Percentiles rank a stretch among this genome's conserved stretches.
phyloP scores from a whole-genome alignment of 2,329 filamentous ascomycete genomes.

The Salinomyces thailandicus region DNA sequence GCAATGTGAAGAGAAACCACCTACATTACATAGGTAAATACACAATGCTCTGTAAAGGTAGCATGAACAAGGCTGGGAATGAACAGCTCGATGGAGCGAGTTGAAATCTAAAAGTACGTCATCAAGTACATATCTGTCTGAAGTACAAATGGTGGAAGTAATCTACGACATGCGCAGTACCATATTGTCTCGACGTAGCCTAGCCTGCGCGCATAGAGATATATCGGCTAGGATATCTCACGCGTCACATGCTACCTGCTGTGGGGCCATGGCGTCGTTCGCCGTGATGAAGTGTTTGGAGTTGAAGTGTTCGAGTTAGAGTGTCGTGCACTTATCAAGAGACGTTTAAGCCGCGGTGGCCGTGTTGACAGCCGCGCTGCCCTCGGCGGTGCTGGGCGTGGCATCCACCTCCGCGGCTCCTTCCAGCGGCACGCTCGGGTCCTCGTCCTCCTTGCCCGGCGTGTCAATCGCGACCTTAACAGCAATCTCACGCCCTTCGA shows the following conservation, averaged over 20 bases:
- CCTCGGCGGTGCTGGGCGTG: conserved; percentile 26
- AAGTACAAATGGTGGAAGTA: neutral
- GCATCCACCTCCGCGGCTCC: conserved; percentile 23
- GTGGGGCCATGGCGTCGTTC: neutral
- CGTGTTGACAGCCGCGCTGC: conserved; percentile 23
- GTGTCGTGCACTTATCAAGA: too few relatives aligned
- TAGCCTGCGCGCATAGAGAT: too few relatives aligned
- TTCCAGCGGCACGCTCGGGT: conserved; percentile 40
- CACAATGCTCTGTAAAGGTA: too few relatives aligned
- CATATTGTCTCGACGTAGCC: too few relatives aligned
- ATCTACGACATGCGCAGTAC: conserved; percentile 1
- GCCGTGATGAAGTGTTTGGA: neutral
- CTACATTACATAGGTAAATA: too few relatives aligned
- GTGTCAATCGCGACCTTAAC: conserved; percentile 99
- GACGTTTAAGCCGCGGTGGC: conserved; percentile 14
- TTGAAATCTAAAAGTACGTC: conserved; percentile 1
- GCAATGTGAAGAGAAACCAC: too few relatives aligned
- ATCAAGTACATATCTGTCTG: neutral
- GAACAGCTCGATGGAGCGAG: too few relatives aligned
- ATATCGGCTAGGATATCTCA: too few relatives aligned
- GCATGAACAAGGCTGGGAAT: too few relatives aligned
- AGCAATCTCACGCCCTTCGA: conserved; percentile 96
- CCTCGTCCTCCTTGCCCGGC: conserved; percentile 94
- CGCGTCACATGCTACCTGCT: neutral
- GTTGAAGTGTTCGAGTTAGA: too few relatives aligned